These are phyloP conservation scores for Volvox carteri DNA, from an alignment of 163 green algal species.

Conservation along the genomic window DNA sequence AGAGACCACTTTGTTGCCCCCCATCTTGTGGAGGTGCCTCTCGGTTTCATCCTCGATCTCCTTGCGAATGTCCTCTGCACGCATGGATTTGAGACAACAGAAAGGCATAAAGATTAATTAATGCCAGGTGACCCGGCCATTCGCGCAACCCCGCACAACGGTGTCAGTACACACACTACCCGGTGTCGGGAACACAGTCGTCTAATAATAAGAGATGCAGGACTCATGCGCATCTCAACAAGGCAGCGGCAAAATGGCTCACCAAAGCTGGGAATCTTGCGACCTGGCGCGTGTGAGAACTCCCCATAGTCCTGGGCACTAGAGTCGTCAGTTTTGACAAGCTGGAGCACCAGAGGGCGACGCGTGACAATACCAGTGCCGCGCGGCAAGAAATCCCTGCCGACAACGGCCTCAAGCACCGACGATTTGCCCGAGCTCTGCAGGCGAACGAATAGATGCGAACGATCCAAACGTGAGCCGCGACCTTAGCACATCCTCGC, in stretches of 20 bases:
- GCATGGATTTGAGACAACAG: neutral
- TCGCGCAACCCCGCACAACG: no score
- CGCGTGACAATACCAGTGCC: conserved; percentile 95
- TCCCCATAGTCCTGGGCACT: conserved; percentile 90
- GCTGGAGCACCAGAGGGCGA: conserved; percentile 90
- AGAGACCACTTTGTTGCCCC: conserved; percentile 82
- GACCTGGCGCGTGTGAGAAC: conserved; percentile 87
- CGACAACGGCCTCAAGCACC: conserved; percentile 95
- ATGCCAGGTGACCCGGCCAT: no score
- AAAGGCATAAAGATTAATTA: neutral
- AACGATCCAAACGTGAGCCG: neutral
- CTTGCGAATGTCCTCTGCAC: conserved; percentile 85
- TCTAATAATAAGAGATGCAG: no score
- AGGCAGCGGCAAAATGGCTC: no score
- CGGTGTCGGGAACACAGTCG: no score
- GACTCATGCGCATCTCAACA: no score
- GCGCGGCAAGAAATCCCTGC: conserved; percentile 93
- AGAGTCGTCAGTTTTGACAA: conserved; percentile 84
- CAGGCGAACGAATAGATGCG: neutral
- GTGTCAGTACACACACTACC: no score
- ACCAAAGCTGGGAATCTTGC: conserved; percentile 93
- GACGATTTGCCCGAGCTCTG: conserved; percentile 96
- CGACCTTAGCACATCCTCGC: no score
- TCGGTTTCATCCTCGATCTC: conserved; percentile 96
- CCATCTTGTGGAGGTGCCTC: conserved; percentile 81